Conservation (phyloP, 1,284 basidiomycete genomes). For the Taiwanofungus camphoratus region DNA sequence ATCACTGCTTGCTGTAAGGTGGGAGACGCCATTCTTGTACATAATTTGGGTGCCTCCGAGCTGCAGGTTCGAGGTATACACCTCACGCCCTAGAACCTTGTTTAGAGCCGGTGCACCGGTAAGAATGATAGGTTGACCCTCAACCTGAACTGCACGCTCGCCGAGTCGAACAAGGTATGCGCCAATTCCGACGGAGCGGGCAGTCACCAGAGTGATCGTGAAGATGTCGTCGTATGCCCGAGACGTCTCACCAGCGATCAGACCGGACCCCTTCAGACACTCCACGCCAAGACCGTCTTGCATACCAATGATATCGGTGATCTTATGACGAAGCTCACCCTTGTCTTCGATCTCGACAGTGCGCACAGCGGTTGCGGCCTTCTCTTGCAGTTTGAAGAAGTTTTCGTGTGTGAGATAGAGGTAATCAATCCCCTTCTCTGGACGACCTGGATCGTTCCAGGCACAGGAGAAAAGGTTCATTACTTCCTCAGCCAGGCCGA, state of each 20-base stretch:
- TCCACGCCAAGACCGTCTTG: constrained; percentile 99
- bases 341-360: constrained; percentile 83
- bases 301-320: constrained; percentile 94
- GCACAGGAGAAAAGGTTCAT: constrained; percentile 88
- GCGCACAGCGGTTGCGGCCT: constrained; percentile 73
- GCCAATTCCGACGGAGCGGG: constrained; percentile 98
- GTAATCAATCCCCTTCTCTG: constrained; percentile 96
- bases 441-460: constrained; percentile 78
- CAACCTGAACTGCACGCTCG: constrained; percentile 97
- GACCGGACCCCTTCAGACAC: constrained; percentile 91
- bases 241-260: constrained; percentile 98
- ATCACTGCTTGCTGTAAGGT: constrained; percentile 92
- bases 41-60: constrained; percentile 99
- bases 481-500: constrained; percentile 93
- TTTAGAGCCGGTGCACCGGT: constrained; percentile 97
- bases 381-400: constrained; percentile 78
- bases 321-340: constrained; percentile 87
- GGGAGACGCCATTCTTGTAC: constrained; percentile 99
- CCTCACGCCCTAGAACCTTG: constrained; percentile 98
- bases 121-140: constrained; percentile 98
- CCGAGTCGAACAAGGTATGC: constrained; percentile 98
- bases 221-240: constrained; percentile 99
- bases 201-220: constrained; percentile 98
- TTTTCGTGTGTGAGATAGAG: constrained; percentile 91
- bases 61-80: constrained; percentile 98